Conservation (phyloP, 2,329 filamentous ascomycete genomes). For the Neonectria faginata region DNA sequence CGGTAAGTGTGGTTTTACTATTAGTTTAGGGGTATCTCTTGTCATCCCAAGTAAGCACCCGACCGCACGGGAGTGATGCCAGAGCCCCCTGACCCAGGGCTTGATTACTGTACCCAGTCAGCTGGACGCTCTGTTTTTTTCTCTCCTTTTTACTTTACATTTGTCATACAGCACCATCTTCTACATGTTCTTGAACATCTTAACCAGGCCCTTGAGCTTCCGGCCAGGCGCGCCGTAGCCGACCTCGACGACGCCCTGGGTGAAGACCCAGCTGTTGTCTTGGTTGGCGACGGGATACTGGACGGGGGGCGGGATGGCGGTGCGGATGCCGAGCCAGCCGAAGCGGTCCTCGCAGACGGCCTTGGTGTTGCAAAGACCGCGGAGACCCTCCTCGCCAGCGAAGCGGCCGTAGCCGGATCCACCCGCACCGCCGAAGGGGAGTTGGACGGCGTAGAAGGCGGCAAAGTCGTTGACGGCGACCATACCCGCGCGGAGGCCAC, state of each 20-base stretch:
- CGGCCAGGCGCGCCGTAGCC: conserved; percentile 63
- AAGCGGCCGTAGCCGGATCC: conserved; percentile 95
- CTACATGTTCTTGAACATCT: conserved; percentile 59
- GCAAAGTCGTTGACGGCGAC: conserved; percentile 97
- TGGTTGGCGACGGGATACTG: conserved; percentile 82
- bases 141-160: not conserved
- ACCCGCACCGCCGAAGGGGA: conserved; percentile 92
- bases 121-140: not conserved
- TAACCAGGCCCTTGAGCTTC: conserved; percentile 56
- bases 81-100: not conserved
- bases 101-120: not conserved
- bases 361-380: conserved; percentile 88
- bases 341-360: conserved; percentile 83
- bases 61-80: not conserved
- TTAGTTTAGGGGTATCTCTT: conserved; percentile 4
- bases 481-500: conserved; percentile 83
- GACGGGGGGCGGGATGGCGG: conserved; percentile 82
- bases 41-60: not conserved
- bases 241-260: conserved; percentile 69
- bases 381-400: conserved; percentile 87
- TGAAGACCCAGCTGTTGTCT: conserved; percentile 72
- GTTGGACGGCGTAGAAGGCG: conserved; percentile 89
- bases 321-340: conserved; percentile 72
- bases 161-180: not conserved
- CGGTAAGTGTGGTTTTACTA: not conserved